These are phyloP conservation scores for Monosporascus sp. DNA, from an alignment of 2,329 filamentous ascomycete species.

Conservation along the genomic window DNA sequence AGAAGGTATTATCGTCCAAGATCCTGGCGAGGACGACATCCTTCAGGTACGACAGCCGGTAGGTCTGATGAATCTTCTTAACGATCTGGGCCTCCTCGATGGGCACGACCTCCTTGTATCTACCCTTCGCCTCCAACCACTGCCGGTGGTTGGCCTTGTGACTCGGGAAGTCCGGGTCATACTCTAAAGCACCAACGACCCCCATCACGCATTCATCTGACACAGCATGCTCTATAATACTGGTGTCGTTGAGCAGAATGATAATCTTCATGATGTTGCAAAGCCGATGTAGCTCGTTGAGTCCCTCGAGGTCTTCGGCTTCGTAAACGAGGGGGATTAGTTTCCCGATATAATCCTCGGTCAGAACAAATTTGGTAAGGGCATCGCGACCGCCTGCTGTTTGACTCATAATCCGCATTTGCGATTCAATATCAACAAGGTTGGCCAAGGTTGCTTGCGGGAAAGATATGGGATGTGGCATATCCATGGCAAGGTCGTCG, in stretches of 20 bases:
- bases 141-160: slow-evolving; percentile 97
- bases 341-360: slow-evolving; percentile 80
- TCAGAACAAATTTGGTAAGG: slow-evolving; percentile 79
- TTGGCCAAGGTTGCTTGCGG: slow-evolving; percentile 77
- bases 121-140: slow-evolving; percentile 80
- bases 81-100: slow-evolving; percentile 79
- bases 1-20: slow-evolving; percentile 95
- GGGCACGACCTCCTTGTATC: slow-evolving; percentile 92
- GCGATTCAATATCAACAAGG: slow-evolving; percentile 76
- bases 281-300: slow-evolving; percentile 78
- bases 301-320: slow-evolving; percentile 86
- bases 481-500: slow-evolving; percentile 77
- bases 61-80: slow-evolving; percentile 92
- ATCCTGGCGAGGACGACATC: slow-evolving; percentile 97
- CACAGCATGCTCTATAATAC: slow-evolving; percentile 90
- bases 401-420: slow-evolving; percentile 72
- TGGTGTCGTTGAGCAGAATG: slow-evolving; percentile 88
- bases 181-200: slow-evolving; percentile 92
- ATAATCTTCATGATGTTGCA: slow-evolving; percentile 98
- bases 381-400: slow-evolving; percentile 75
- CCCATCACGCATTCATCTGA: slow-evolving; percentile 84
- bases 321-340: slow-evolving; percentile 79
- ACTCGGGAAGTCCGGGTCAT: slow-evolving; percentile 94
- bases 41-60: slow-evolving; percentile 92
- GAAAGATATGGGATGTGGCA: slow-evolving; percentile 63